phyloP scores from a whole-genome alignment of 1,139 yeast species.

The Geotrichum europaeum region DNA sequence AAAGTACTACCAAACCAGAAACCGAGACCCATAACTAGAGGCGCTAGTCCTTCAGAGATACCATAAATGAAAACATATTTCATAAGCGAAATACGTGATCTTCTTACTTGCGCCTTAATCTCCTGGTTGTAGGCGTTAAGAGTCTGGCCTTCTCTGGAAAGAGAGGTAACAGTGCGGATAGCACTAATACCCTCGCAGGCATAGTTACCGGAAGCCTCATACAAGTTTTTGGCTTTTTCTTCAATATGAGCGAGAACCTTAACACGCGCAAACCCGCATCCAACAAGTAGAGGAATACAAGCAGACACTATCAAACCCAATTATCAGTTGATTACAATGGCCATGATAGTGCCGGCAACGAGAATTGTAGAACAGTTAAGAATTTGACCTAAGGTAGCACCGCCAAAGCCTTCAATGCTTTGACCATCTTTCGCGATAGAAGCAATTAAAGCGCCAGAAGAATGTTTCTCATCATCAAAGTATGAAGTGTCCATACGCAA shows the following conservation, averaged over 20 bases:
- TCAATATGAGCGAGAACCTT: constrained; percentile 70
- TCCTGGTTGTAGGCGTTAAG: constrained; percentile 26
- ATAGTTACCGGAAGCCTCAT: constrained; percentile 35
- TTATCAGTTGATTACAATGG: constrained; percentile 64
- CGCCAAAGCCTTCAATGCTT: constrained; percentile 77
- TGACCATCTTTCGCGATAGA: constrained; percentile 80
- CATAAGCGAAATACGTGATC: constrained; percentile 27
- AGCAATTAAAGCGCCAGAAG: constrained; percentile 75
- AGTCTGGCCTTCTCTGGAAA: constrained; percentile 36
- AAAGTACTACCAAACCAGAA: constrained; percentile 39
- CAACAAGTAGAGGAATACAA: constrained; percentile 59
- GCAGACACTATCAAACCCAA: constrained; percentile 56
- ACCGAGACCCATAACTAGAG: constrained; percentile 38
- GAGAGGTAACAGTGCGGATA: constrained; percentile 36
- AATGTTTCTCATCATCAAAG: constrained; percentile 61
- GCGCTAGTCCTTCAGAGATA: constrained; percentile 36
- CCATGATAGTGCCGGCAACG: constrained; percentile 64
- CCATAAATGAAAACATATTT: constrained; percentile 34
- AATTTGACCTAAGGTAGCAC: constrained; percentile 78
- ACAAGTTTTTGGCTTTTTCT: constrained; percentile 40
- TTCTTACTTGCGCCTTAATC: constrained; percentile 30
- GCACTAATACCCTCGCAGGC: constrained; percentile 37
- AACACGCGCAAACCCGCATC: constrained; percentile 73
- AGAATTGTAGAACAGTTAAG: constrained; percentile 69
- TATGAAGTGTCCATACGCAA: constrained; percentile 77